Conservation (phyloP, 192 early-diverging fungal genomes). For the Umbelopsis sp. region DNA sequence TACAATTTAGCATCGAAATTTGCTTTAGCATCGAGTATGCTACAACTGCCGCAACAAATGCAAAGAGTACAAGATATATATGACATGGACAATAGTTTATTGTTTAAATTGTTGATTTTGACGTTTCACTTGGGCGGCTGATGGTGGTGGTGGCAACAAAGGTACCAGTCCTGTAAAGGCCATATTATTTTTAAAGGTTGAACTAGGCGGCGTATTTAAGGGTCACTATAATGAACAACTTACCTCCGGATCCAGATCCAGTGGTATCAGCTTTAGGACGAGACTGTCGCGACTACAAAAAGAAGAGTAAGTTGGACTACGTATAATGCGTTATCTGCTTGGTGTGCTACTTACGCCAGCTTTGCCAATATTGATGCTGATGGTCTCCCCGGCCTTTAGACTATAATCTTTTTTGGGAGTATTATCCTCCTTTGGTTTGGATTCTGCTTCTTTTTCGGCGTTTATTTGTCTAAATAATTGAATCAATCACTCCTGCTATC, state of each 20-base stretch:
- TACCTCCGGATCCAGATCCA: background rate
- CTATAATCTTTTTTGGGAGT: conserved; percentile 75
- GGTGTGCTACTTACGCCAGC: conserved; percentile 40
- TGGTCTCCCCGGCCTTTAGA: conserved; percentile 79
- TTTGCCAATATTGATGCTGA: conserved; percentile 72
- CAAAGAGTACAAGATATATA: too few species aligned
- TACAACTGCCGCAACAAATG: too few species aligned
- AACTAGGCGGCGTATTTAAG: background rate
- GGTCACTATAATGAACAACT: background rate
- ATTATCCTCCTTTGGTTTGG: conserved; percentile 28
- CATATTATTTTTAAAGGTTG: background rate
- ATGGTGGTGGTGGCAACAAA: conserved; percentile 42
- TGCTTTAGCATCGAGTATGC: too few species aligned
- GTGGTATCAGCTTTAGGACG: conserved; percentile 7
- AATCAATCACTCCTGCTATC: background rate
- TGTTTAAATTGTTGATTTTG: conserved; percentile 34
- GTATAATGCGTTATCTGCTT: background rate
- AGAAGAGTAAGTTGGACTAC: background rate
- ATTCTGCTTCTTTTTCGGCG: conserved; percentile 47
- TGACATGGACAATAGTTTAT: background rate
- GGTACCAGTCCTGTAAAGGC: conserved; percentile 29
- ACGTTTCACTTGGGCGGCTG: conserved; percentile 43
- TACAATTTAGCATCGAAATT: too few species aligned
- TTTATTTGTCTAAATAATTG: conserved; percentile 46
- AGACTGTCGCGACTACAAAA: background rate